phyloP scores from a whole-genome alignment of 2,329 filamentous ascomycete species.

The Rasamsonia emersonii region DNA sequence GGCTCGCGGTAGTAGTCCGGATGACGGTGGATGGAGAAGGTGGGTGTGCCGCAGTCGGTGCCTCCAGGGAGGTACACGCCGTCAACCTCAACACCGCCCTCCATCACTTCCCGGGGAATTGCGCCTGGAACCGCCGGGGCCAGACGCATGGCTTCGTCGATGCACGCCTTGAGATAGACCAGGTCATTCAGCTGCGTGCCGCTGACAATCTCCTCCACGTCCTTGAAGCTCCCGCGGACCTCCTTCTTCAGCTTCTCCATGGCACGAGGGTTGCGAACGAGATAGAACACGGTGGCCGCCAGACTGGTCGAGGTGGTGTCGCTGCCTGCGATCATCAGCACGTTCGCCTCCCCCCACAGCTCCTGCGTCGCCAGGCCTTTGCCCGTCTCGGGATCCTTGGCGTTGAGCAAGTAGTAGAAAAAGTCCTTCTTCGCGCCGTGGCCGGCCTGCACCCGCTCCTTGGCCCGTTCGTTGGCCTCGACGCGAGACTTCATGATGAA shows the following conservation, averaged over 20 bases:
- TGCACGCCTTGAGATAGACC: conserved; percentile 32
- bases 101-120: conserved; percentile 30
- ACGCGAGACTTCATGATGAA: conserved; percentile 64
- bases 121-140: conserved; percentile 31
- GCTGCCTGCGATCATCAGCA: conserved; percentile 63
- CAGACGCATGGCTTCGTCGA: conserved; percentile 35
- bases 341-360: conserved; percentile 62
- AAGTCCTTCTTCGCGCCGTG: conserved; percentile 63
- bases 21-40: conserved; percentile 63
- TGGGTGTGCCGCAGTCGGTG: conserved; percentile 55
- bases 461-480: conserved; percentile 58
- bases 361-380: conserved; percentile 57
- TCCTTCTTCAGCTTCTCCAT: conserved; percentile 26
- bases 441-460: conserved; percentile 47
- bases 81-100: conserved; percentile 28
- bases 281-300: conserved; percentile 34
- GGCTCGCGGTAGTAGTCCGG: conserved; percentile 52
- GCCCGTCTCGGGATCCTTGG: conserved; percentile 62
- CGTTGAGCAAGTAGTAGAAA: conserved; percentile 66
- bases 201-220: conserved; percentile 30
- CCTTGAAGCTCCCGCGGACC: conserved; percentile 25
- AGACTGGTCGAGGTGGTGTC: conserved; percentile 62
- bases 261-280: conserved; percentile 24
- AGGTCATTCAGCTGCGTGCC: conserved; percentile 27
- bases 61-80: conserved; percentile 39